Evolutionary conservation across 768 basidiomycete species (phyloP).

Genomic region (Tulasnella sp.): DNA sequence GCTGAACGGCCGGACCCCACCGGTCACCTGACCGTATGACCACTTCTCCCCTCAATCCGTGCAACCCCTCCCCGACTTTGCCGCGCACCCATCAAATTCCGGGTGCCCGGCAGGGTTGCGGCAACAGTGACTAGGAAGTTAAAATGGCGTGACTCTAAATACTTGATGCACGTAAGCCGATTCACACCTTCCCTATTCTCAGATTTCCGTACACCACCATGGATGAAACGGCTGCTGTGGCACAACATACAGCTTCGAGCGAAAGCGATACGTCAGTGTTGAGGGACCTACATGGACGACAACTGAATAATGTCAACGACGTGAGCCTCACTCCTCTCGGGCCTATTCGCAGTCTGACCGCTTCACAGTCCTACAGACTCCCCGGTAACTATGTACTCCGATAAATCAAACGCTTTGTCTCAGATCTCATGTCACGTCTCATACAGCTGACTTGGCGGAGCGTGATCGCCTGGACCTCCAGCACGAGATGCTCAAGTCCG

Average conservation of each 20-base stretch:
- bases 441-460: constrained; percentile 20
- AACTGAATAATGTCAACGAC: constrained; percentile 22
- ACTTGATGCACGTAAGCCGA: too few species aligned
- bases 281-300: constrained; percentile 16
- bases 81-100: too few species aligned
- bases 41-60: too few species aligned
- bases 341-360: background rate
- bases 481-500: constrained; percentile 26
- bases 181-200: too few species aligned
- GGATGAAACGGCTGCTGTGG: background rate
- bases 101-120: too few species aligned
- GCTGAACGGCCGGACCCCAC: too few species aligned
- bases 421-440: background rate
- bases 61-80: too few species aligned
- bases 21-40: too few species aligned
- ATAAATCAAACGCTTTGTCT: background rate
- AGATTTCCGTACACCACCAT: background rate
- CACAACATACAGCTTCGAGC: background rate
- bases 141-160: too few species aligned
- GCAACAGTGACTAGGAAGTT: too few species aligned
- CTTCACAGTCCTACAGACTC: background rate
- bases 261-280: background rate
- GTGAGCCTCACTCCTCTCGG: background rate
- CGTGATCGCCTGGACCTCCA: constrained; percentile 13
- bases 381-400: background rate